Conservation (phyloP, 225 moss, liverwort and hornwort species). For the Pleurozium schreberi region DNA sequence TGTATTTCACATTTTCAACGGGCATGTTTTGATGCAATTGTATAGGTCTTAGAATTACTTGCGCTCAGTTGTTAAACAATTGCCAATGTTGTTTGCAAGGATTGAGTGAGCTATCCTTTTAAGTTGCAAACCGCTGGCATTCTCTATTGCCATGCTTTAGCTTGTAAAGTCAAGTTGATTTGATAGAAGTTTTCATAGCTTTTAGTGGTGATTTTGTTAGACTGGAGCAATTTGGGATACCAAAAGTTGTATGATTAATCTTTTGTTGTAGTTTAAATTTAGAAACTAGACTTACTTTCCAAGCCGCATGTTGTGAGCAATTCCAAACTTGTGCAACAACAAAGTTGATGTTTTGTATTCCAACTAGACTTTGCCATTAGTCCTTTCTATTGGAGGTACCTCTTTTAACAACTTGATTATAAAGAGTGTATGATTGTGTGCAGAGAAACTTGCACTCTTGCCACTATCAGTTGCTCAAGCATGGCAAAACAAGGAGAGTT, state of each 20-base stretch:
- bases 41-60: no score
- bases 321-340: background rate
- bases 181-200: no score
- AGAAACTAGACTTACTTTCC: background rate
- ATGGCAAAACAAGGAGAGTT: background rate
- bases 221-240: background rate
- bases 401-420: background rate
- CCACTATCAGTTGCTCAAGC: background rate
- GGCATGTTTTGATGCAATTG: no score
- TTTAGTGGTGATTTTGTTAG: background rate
- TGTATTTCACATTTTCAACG: no score
- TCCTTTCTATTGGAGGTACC: no score
- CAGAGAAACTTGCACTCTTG: background rate
- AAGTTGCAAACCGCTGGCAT: background rate
- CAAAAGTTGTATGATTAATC: background rate
- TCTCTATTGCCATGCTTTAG: background rate
- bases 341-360: background rate
- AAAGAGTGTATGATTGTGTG: background rate
- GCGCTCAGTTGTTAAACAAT: no score
- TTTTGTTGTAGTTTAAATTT: background rate
- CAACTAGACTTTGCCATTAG: no score
- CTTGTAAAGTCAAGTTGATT: background rate
- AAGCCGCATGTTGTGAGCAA: fast-evolving
- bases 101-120: no score
- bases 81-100: no score